Evolutionary conservation across 257 asterid genomes (phyloP).

Genomic region (Asclepias syriaca): DNA sequence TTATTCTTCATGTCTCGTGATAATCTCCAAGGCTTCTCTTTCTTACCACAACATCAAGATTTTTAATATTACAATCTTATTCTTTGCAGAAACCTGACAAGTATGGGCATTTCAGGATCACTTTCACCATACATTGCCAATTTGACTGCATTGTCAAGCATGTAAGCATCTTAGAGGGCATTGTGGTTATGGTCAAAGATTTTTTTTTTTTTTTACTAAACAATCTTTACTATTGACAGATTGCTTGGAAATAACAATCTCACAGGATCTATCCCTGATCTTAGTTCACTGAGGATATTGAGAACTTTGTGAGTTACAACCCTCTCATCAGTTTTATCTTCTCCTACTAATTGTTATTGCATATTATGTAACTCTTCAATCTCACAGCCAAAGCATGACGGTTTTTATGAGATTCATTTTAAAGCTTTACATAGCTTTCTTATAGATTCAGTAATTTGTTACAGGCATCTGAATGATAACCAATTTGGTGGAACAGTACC

Average conservation of each 20-base stretch:
- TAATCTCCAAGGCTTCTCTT: neutral
- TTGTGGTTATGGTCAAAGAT: neutral
- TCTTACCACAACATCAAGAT: neutral
- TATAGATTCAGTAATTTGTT: constrained; percentile 10
- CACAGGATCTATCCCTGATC: constrained; percentile 71
- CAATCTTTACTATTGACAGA: constrained; percentile 36
- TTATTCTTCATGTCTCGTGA: neutral
- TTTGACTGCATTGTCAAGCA: constrained; percentile 67
- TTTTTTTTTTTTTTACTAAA: neutral
- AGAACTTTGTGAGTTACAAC: constrained; percentile 58
- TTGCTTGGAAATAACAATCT: constrained; percentile 72
- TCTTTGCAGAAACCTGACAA: constrained; percentile 59
- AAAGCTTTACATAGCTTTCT: neutral
- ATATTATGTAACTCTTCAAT: constrained; percentile 1
- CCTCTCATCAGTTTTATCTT: constrained; percentile 3
- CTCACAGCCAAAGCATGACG: neutral
- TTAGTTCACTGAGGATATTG: constrained; percentile 58
- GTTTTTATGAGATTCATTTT: neutral
- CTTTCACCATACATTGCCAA: constrained; percentile 60
- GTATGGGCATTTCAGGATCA: constrained; percentile 71
- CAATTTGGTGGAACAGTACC: constrained; percentile 61
- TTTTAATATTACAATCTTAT: constrained; percentile 9
- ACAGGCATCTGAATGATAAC: constrained; percentile 87
- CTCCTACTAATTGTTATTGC: neutral
- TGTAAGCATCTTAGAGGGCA: constrained; percentile 42